Percentiles rank a stretch among this genome's conserved stretches.
Evolutionary conservation across 257 asterid genomes (phyloP).

Genomic region (Solanum raphanifolium): DNA sequence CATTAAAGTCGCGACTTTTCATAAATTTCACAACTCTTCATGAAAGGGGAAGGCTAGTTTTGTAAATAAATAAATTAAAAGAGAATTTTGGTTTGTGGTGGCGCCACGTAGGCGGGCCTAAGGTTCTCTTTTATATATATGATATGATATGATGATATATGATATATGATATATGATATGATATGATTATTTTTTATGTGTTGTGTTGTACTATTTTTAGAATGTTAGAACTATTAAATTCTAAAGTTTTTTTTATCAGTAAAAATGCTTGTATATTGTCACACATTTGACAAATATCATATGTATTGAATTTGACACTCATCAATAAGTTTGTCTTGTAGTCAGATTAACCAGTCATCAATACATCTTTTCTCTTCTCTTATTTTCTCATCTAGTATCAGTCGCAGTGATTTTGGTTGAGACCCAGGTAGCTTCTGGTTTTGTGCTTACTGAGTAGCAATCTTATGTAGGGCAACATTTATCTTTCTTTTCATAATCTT

Average conservation of each 20-base stretch:
- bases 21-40: too few species aligned
- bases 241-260: not conserved
- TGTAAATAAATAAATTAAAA: too few species aligned
- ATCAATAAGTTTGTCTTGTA: not conserved
- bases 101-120: too few species aligned
- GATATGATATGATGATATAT: too few species aligned
- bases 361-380: not conserved
- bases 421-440: not conserved
- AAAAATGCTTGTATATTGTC: not conserved
- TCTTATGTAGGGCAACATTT: not conserved
- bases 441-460: not conserved
- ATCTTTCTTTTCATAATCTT: not conserved
- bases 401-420: not conserved
- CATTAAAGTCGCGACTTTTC: too few species aligned
- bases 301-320: not conserved
- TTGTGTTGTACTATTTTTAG: not conserved
- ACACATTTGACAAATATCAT: not conserved
- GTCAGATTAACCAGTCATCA: not conserved
- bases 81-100: too few species aligned
- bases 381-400: not conserved
- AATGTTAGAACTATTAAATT: not conserved
- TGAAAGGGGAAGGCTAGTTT: too few species aligned
- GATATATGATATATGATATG: too few species aligned
- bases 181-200: not conserved
- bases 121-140: too few species aligned